Percentiles rank a stretch among this genome's conserved stretches.
These are phyloP conservation scores for Heterobasidion occidentale DNA, from an alignment of 1,284 basidiomycete genomes.

Conservation along the genomic window DNA sequence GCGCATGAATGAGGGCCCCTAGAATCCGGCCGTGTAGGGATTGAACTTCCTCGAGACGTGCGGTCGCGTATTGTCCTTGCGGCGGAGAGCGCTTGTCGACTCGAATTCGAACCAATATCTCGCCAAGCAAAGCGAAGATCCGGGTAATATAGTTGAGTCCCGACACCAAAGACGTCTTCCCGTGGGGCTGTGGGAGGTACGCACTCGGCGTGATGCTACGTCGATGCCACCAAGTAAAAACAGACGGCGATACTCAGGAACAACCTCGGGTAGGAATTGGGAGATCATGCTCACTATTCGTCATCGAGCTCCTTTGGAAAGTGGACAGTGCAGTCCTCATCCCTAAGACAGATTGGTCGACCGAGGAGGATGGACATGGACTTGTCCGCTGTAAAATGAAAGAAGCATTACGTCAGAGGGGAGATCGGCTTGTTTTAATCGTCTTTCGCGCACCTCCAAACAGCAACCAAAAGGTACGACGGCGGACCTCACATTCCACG, in stretches of 20 bases:
- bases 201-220: constrained; percentile 70
- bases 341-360: constrained; percentile 72
- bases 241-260: constrained; percentile 12
- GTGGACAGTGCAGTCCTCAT: constrained; percentile 82
- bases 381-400: constrained; percentile 59
- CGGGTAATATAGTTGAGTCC: constrained; percentile 83
- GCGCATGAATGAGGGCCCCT: constrained; percentile 58
- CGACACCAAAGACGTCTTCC: constrained; percentile 74
- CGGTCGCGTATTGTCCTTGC: constrained; percentile 75
- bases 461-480: constrained; percentile 79
- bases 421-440: background rate
- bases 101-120: constrained; percentile 76
- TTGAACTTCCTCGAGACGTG: constrained; percentile 71
- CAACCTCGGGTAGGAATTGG: constrained; percentile 4
- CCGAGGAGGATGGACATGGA: constrained; percentile 81
- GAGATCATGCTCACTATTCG: constrained; percentile 59
- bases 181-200: constrained; percentile 75
- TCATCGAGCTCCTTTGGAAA: constrained; percentile 82
- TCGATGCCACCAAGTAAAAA: background rate
- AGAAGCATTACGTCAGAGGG: background rate
- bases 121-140: constrained; percentile 76
- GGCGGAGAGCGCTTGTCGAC: constrained; percentile 80
- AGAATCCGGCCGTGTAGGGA: constrained; percentile 69
- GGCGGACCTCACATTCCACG: constrained; percentile 77
- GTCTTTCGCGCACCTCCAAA: constrained; percentile 56